Conservation (phyloP, 1,284 basidiomycete genomes). For the Ustilago curta region DNA sequence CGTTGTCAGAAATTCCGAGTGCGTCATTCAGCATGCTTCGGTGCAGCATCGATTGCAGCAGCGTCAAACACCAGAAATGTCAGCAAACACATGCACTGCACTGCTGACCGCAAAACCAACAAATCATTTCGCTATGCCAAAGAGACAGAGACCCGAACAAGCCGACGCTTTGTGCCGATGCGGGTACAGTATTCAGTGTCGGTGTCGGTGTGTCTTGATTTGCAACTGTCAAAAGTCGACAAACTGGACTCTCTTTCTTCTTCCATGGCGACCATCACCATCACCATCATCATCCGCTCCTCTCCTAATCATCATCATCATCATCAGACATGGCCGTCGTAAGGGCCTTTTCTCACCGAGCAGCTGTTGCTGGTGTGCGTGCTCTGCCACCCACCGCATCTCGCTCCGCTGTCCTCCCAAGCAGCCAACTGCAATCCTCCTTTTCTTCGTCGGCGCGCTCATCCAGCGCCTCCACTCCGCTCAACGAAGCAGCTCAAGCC, state of each 20-base stretch:
- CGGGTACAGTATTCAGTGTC: not conserved
- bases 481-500: conserved; percentile 29
- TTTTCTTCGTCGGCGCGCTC: conserved; percentile 15
- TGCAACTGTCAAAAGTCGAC: not conserved
- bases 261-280: not conserved
- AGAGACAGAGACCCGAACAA: not conserved
- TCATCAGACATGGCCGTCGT: conserved; percentile 23
- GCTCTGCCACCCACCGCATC: not conserved
- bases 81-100: not conserved
- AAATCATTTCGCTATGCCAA: not conserved
- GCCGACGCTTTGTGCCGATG: conserved; percentile 9
- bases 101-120: conserved; percentile 6
- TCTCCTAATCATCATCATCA: not conserved
- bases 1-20: not conserved
- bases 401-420: conserved; percentile 2
- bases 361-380: conserved; percentile 6
- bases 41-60: not conserved
- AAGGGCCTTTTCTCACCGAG: conserved; percentile 13
- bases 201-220: not conserved
- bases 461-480: conserved; percentile 23
- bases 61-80: not conserved
- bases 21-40: conserved; percentile 2
- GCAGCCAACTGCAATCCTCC: conserved; percentile 1
- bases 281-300: not conserved
- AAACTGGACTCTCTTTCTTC: not conserved